phyloP scores from a whole-genome alignment of 2,329 filamentous ascomycete genomes.

The Trichoderma oligosporum region DNA sequence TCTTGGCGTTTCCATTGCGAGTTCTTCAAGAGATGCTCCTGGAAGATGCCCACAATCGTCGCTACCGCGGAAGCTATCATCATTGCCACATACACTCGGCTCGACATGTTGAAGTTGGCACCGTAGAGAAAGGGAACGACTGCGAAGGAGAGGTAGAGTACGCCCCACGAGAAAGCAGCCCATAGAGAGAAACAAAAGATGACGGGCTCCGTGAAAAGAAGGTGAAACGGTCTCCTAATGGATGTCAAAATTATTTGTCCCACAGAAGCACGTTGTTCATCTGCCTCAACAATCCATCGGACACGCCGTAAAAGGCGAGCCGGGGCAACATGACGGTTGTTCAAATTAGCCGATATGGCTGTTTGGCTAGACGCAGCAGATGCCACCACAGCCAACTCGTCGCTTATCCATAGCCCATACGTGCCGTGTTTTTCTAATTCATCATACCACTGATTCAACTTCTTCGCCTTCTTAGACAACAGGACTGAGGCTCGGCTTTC shows the following conservation, averaged over 20 bases:
- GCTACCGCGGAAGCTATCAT: slow-evolving; percentile 63
- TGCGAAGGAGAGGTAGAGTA: slow-evolving; percentile 80
- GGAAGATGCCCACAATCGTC: slow-evolving; percentile 65
- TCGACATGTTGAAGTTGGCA: slow-evolving; percentile 60
- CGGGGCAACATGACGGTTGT: neutral
- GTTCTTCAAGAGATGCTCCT: slow-evolving; percentile 61
- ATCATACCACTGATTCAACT: slow-evolving; percentile 76
- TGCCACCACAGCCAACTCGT: slow-evolving; percentile 17
- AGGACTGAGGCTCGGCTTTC: slow-evolving; percentile 82
- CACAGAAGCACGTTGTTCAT: slow-evolving; percentile 70
- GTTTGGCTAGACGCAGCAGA: slow-evolving; percentile 24
- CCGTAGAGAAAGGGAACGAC: slow-evolving; percentile 76
- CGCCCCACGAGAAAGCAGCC: slow-evolving; percentile 85
- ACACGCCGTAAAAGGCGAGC: slow-evolving; percentile 46
- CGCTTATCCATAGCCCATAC: slow-evolving; percentile 44
- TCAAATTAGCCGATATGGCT: slow-evolving; percentile 21
- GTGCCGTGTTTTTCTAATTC: slow-evolving; percentile 61
- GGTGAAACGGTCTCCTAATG: slow-evolving; percentile 71
- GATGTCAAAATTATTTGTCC: slow-evolving; percentile 68
- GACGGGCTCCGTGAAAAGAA: slow-evolving; percentile 71
- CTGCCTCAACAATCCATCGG: slow-evolving; percentile 74
- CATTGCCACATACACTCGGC: slow-evolving; percentile 71
- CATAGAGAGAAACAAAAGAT: slow-evolving; percentile 86
- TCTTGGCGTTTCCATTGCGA: slow-evolving; percentile 32
- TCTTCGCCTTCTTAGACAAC: slow-evolving; percentile 68